phyloP scores from a whole-genome alignment of 805 yeast species.

The Cyberlindnera maclurae region DNA sequence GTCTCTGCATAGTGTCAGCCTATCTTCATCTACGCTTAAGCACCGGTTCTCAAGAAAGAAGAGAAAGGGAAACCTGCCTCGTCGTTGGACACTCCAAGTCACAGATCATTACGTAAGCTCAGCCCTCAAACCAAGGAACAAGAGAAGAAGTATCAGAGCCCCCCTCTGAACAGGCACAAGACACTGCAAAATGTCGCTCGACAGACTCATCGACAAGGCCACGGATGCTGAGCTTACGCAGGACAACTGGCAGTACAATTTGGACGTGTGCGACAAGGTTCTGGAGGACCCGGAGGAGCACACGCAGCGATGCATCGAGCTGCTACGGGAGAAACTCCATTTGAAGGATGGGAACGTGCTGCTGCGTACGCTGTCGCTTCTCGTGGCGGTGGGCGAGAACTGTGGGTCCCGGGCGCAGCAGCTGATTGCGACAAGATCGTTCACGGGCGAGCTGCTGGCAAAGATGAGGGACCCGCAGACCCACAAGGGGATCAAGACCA shows the following conservation, averaged over 20 bases:
- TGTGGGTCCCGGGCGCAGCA: slow-evolving; percentile 66
- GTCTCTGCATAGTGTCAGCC: too few relatives aligned
- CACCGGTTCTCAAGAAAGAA: too few relatives aligned
- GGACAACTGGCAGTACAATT: slow-evolving; percentile 62
- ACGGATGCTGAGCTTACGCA: slow-evolving; percentile 55
- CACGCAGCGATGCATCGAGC: slow-evolving; percentile 31
- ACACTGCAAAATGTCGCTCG: too few relatives aligned
- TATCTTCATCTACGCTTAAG: too few relatives aligned
- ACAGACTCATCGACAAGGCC: slow-evolving; percentile 33
- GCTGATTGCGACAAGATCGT: slow-evolving; percentile 51
- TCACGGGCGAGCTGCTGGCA: slow-evolving; percentile 40
- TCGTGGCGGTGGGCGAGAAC: slow-evolving; percentile 64
- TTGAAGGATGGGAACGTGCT: slow-evolving; percentile 59
- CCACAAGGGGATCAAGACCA: slow-evolving; percentile 61
- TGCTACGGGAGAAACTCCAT: slow-evolving; percentile 40
- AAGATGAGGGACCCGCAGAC: slow-evolving; percentile 47
- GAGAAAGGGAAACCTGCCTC: too few relatives aligned
- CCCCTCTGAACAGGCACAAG: too few relatives aligned
- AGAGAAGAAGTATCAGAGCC: too few relatives aligned
- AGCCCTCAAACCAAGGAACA: too few relatives aligned
- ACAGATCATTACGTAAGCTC: too few relatives aligned
- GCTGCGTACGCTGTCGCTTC: slow-evolving; percentile 46
- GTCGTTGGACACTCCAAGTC: too few relatives aligned
- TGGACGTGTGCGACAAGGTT: slow-evolving; percentile 63
- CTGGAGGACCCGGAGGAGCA: slow-evolving; percentile 50